A percentile compares a stretch with the other conserved stretches of the same genome.
Evolutionary conservation across 2,329 filamentous ascomycete genomes (phyloP).

Genomic region (Fusarium torulosum): DNA sequence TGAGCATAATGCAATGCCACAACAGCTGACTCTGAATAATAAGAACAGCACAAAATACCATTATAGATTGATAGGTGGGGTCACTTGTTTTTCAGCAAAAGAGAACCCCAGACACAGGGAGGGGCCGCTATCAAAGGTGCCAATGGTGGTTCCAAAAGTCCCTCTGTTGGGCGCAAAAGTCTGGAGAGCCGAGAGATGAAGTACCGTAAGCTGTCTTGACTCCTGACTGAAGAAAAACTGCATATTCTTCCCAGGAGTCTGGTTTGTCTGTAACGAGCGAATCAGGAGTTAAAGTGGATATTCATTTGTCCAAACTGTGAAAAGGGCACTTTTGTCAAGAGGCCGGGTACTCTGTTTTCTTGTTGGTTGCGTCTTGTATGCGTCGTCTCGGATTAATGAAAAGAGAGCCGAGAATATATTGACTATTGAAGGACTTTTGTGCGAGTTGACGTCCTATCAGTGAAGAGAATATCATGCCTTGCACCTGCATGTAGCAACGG

Average conservation of each 20-base stretch:
- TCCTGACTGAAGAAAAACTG: conserved; percentile 4
- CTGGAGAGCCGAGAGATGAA: conserved; percentile 25
- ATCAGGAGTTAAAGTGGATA: conserved; percentile 19
- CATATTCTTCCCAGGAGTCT: conserved; percentile 33
- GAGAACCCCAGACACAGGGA: conserved; percentile 36
- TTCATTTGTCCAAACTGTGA: conserved; percentile 9
- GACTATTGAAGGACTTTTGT: conserved; percentile 25
- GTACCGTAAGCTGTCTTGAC: conserved; percentile 16
- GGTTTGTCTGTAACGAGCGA: conserved; percentile 28
- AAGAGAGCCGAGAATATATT: not conserved
- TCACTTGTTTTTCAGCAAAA: conserved; percentile 13
- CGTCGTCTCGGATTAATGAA: conserved; percentile 30
- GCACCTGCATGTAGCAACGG: conserved; percentile 27
- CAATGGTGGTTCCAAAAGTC: conserved; percentile 49
- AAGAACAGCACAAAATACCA: conserved; percentile 8
- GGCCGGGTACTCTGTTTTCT: conserved; percentile 15
- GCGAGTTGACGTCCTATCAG: conserved; percentile 5
- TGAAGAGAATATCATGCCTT: conserved; percentile 2
- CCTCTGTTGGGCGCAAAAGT: conserved; percentile 28
- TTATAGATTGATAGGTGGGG: conserved; percentile 19
- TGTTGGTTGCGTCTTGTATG: conserved; percentile 14
- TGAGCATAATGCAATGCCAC: conserved; percentile 4
- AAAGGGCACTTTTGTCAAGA: conserved; percentile 31
- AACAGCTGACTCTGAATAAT: conserved; percentile 25
- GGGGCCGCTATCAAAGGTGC: conserved; percentile 48